These are phyloP conservation scores for Suillus subaureus DNA, from an alignment of 768 basidiomycete species.

Conservation along the genomic window DNA sequence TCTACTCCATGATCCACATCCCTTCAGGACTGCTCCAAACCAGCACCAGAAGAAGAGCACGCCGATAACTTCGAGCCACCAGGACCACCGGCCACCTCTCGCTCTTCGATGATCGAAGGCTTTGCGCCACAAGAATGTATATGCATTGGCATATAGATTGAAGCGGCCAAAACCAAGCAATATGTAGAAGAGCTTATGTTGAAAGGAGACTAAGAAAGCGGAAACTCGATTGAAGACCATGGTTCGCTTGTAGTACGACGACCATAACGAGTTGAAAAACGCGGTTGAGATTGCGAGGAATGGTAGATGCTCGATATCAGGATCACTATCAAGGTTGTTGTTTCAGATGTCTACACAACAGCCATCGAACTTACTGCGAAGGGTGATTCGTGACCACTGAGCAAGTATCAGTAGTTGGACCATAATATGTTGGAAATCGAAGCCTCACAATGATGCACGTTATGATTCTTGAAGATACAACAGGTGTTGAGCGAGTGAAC, in stretches of 20 bases:
- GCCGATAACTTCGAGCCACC: constrained; percentile 73
- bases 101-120: constrained; percentile 65
- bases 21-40: constrained; percentile 72
- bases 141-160: constrained; percentile 92
- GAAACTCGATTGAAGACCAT: constrained; percentile 78
- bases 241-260: constrained; percentile 90
- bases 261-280: constrained; percentile 87
- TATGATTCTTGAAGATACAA: constrained; percentile 70
- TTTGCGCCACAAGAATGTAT: constrained; percentile 67
- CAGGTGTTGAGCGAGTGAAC: constrained; percentile 11
- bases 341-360: not conserved
- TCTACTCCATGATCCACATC: constrained; percentile 72
- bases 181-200: constrained; percentile 93
- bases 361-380: constrained; percentile 67
- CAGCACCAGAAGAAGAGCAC: constrained; percentile 88
- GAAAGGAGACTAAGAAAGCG: constrained; percentile 65
- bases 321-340: constrained; percentile 52
- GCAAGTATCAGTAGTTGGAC: constrained; percentile 11
- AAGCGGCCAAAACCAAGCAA: constrained; percentile 90
- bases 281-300: constrained; percentile 92
- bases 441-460: constrained; percentile 89
- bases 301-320: constrained; percentile 86
- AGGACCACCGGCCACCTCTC: constrained; percentile 76
- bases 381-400: constrained; percentile 97
- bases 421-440: constrained; percentile 4